phyloP scores from a whole-genome alignment of 1,284 basidiomycete species.

The Ustilago shanxiensis region DNA sequence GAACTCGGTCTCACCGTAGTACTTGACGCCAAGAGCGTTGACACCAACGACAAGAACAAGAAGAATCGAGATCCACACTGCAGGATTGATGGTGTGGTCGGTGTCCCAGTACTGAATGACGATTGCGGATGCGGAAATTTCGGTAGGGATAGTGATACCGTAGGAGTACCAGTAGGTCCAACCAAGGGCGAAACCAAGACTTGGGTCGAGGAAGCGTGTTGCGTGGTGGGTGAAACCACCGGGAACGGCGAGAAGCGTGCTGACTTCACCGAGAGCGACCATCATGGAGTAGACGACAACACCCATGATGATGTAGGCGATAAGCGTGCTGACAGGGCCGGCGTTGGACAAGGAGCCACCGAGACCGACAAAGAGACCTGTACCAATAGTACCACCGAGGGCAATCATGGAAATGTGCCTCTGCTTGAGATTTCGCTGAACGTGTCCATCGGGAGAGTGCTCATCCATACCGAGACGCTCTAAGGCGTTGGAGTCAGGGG shows the following conservation, averaged over 20 bases:
- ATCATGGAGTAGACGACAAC: constrained; percentile 65
- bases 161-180: constrained; percentile 75
- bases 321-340: constrained; percentile 72
- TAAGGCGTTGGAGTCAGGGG: constrained; percentile 16
- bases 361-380: constrained; percentile 78
- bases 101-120: constrained; percentile 55
- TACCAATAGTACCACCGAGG: constrained; percentile 66
- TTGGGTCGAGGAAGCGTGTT: constrained; percentile 82
- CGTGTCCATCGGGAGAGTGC: constrained; percentile 37
- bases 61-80: constrained; percentile 73
- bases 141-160: constrained; percentile 78
- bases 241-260: constrained; percentile 74
- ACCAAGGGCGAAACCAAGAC: constrained; percentile 76
- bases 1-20: constrained; percentile 77
- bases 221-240: constrained; percentile 85
- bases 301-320: constrained; percentile 70
- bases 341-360: constrained; percentile 74
- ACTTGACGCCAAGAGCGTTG: constrained; percentile 74
- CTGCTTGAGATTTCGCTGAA: constrained; percentile 51
- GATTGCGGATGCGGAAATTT: constrained; percentile 74
- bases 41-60: constrained; percentile 69
- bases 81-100: constrained; percentile 72
- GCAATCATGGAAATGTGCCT: constrained; percentile 65
- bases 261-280: constrained; percentile 72
- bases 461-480: constrained; percentile 41